Evolutionary conservation across 305 asterid species (phyloP), one percentile per base, ranked within the genome.

Genomic region (Fraxinus xanthoxyloides): DNA sequence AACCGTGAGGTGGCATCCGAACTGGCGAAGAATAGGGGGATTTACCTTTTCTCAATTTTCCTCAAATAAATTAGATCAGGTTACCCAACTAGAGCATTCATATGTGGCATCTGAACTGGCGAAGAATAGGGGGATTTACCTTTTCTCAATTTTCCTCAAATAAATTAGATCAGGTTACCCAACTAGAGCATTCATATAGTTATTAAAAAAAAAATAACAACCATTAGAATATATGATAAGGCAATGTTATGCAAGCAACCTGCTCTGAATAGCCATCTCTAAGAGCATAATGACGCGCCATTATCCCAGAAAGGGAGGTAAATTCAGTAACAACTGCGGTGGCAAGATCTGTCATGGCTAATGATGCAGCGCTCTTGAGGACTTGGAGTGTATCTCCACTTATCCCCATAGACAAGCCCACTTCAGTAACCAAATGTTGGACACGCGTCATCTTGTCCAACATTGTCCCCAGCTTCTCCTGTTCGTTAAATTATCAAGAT

Each of bases 391-490:
- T 86, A 82, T 89, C 93, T 79, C 91, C 90, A 84, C 86, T 80
- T 56, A 89, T 32, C 80, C 92, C 95, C 80, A 95, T 89, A 76
- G 83, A 88, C 82, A 30, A 83, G 65, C 97, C 96, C 59, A 95
- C 92, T 87, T 93, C 87, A 80, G 91, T 77, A 70, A 92, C 98
- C 81, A 90, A 83, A 83, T 78, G 86, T 81, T 90, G 89, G 80
- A 95, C 92, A 13, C 99, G 98, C 21, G 87, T 85, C 96, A 93
- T 91, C 86, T 95, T 95, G 91, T 95, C 98, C 88, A 94, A 87
- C 97, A 94, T 94, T 48, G 97, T 94, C 81, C 99, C 99, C 81
- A 95, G 89, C 85, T 92, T 95, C 90, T 94, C 98, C 99, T 95
- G 91, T 75, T 59, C 46, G 26, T 76, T 80, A 81, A 78, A 74